Percentiles rank a stretch among this genome's conserved stretches.
phyloP scores from a whole-genome alignment of 805 yeast genomes.

The Starmerella floris region DNA sequence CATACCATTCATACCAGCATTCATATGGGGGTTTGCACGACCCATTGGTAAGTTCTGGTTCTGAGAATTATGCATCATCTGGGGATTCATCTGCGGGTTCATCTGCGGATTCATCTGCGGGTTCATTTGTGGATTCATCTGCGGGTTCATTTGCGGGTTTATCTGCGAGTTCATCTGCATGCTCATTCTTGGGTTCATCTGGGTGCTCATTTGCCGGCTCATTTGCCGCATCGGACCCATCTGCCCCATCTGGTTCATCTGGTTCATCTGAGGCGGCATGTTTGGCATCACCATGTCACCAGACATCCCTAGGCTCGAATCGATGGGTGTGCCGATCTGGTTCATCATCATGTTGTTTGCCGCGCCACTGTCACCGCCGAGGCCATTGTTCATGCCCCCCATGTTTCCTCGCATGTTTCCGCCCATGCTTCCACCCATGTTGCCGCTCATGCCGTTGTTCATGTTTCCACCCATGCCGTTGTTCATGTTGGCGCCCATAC shows the following conservation, averaged over 20 bases:
- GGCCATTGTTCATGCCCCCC: background rate
- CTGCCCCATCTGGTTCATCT: constrained; percentile 1
- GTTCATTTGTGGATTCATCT: constrained; percentile 1
- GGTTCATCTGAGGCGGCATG: background rate
- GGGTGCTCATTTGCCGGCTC: background rate
- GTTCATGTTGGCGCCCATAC: background rate
- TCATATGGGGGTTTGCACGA: too few relatives aligned
- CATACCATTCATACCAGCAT: too few relatives aligned
- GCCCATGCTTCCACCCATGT: background rate
- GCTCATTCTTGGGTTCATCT: background rate
- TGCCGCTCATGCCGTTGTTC: background rate
- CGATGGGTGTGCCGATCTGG: constrained; percentile 1
- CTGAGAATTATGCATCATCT: too few relatives aligned
- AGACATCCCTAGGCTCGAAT: background rate
- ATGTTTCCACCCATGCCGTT: background rate
- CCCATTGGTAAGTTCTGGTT: too few relatives aligned
- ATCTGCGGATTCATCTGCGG: too few relatives aligned
- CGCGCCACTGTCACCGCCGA: too few relatives aligned
- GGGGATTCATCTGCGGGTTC: too few relatives aligned
- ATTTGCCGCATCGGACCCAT: background rate
- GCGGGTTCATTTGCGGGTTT: too few relatives aligned
- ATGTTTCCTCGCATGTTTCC: background rate
- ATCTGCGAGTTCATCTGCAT: too few relatives aligned
- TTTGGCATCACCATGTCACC: background rate
- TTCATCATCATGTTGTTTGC: constrained; percentile 1